Evolutionary conservation across 371 early-diverging fungal species (phyloP).

Genomic region (Nematocida minor): DNA sequence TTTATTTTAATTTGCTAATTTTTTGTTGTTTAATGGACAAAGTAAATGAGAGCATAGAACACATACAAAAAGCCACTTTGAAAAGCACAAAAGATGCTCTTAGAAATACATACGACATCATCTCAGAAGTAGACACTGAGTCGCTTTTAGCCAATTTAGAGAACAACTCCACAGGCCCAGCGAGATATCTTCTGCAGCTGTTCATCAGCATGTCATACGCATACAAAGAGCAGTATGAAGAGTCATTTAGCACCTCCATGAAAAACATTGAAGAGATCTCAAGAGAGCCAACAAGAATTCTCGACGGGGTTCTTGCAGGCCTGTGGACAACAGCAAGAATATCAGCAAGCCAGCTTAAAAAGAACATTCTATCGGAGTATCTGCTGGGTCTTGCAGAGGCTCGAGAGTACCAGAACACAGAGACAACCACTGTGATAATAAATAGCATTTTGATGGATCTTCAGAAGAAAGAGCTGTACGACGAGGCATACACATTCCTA

Average conservation of each 20-base stretch:
- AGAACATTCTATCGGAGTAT: constrained; percentile 5
- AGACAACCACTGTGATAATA: constrained; percentile 32
- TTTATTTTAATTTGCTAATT: neutral
- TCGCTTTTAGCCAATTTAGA: neutral
- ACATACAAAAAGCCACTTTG: neutral
- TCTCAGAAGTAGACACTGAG: neutral
- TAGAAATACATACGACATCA: neutral
- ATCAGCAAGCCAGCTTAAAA: neutral
- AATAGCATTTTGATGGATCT: constrained; percentile 22
- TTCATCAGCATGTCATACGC: neutral
- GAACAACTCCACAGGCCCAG: neutral
- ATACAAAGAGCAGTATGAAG: neutral
- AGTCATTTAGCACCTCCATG: neutral
- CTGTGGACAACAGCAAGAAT: constrained; percentile 19
- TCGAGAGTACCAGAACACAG: constrained; percentile 18
- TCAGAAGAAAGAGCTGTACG: constrained; percentile 6
- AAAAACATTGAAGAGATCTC: neutral
- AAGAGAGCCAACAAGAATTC: neutral
- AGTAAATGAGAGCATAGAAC: constrained; percentile 25
- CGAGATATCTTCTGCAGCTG: neutral
- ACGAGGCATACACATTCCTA: constrained; percentile 38
- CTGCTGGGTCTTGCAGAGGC: neutral
- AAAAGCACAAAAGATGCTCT: constrained; percentile 32
- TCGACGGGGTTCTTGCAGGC: neutral
- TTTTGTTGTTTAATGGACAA: constrained; percentile 24